Conservation (phyloP, 31 red algal species). For the Porphyra umbilicalis region DNA sequence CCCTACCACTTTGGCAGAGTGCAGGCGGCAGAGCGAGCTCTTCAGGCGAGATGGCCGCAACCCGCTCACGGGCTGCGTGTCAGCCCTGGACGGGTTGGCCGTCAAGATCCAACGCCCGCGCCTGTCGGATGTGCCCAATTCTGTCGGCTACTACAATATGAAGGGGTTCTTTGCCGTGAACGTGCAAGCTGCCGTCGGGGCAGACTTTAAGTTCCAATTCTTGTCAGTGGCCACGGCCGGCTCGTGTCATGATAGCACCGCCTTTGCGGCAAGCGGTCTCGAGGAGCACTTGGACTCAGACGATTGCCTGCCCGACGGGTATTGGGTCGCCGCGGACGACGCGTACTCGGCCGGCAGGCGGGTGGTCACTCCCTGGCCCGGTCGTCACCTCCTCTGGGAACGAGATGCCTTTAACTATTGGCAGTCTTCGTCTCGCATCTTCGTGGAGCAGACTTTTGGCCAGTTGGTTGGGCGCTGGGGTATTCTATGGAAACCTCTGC, state of each 20-base stretch:
- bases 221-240: too few species aligned
- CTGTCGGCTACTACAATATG: too few species aligned
- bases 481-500: neutral
- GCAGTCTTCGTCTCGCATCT: neutral
- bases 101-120: too few species aligned
- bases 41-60: too few species aligned
- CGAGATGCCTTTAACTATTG: neutral
- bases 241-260: neutral
- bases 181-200: too few species aligned
- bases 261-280: neutral
- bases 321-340: neutral
- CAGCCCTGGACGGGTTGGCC: too few species aligned
- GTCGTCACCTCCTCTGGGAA: neutral
- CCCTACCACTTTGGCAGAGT: too few species aligned
- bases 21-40: too few species aligned
- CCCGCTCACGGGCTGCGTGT: too few species aligned
- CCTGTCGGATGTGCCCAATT: too few species aligned
- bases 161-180: too few species aligned
- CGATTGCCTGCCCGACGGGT: neutral
- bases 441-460: neutral
- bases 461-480: neutral
- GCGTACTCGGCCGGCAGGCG: neutral
- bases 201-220: too few species aligned
- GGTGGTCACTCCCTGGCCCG: neutral
- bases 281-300: neutral